These are phyloP conservation scores for Podaxis pistillaris DNA, from an alignment of 768 basidiomycete species.

Conservation along the genomic window DNA sequence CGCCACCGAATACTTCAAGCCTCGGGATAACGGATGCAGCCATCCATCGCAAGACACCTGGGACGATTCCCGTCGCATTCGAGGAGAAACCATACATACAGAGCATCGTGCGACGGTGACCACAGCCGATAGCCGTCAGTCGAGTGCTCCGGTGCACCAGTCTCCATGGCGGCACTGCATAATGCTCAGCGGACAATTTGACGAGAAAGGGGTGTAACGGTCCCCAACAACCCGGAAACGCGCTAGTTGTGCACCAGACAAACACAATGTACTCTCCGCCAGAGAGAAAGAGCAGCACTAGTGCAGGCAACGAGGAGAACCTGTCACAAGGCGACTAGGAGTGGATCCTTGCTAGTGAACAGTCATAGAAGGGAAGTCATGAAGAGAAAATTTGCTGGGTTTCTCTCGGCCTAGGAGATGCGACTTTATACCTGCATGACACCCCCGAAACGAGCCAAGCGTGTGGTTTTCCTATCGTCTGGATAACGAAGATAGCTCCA, in stretches of 20 bases:
- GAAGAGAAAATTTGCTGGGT: background rate
- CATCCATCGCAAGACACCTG: constrained; percentile 16
- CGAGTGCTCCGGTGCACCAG: constrained; percentile 2
- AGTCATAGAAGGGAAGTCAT: background rate
- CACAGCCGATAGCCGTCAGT: constrained; percentile 12
- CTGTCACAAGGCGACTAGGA: background rate
- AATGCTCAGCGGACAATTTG: background rate
- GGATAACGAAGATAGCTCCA: constrained; percentile 1
- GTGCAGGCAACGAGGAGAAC: background rate
- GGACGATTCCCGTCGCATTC: constrained; percentile 10
- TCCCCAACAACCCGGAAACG: background rate
- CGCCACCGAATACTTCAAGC: constrained; percentile 3
- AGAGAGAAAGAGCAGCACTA: background rate
- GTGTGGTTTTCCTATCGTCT: background rate
- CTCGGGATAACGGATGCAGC: constrained; percentile 12
- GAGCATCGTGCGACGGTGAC: constrained; percentile 8
- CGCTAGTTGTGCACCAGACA: background rate
- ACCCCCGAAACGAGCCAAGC: background rate
- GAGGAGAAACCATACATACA: constrained; percentile 5
- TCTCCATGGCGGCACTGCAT: background rate
- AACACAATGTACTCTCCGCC: background rate
- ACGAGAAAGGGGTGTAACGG: background rate
- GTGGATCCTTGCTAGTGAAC: background rate
- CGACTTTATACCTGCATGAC: constrained; percentile 2
- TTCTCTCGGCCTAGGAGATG: background rate